Conservation (phyloP, 2,329 filamentous ascomycete species). For the Camillea tinctor region DNA sequence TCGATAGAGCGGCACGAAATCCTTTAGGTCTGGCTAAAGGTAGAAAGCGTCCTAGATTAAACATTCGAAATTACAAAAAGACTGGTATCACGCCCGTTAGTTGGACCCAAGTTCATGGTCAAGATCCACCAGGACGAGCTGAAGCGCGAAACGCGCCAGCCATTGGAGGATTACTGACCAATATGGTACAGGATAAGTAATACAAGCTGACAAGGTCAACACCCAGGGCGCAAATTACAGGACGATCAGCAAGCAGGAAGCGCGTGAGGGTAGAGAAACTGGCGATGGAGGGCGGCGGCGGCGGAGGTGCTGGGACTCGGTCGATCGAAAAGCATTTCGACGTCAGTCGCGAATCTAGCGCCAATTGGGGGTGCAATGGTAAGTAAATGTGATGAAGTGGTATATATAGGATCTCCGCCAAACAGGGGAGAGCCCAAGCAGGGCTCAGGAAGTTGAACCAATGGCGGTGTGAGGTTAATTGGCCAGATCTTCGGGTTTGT, state of each 20-base stretch:
- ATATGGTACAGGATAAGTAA: slow-evolving; percentile 41
- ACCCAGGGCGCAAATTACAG: slow-evolving; percentile 12
- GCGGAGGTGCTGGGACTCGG: slow-evolving; percentile 22
- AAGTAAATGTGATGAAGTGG: slow-evolving; percentile 13
- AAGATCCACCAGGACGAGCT: slow-evolving; percentile 9
- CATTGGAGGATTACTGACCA: slow-evolving; percentile 40
- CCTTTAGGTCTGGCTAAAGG: slow-evolving; percentile 15
- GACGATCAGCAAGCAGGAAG: slow-evolving; percentile 19
- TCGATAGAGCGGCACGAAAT: slow-evolving; percentile 15
- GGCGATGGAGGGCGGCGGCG: slow-evolving; percentile 21
- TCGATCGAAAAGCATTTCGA: slow-evolving; percentile 35
- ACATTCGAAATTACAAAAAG: slow-evolving; percentile 33
- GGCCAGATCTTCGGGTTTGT: slow-evolving; percentile 19
- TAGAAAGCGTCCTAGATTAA: slow-evolving; percentile 28
- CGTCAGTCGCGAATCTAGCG: slow-evolving; percentile 26
- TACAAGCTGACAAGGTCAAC: slow-evolving; percentile 26
- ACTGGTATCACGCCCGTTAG: slow-evolving; percentile 27
- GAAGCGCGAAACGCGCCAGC: slow-evolving; percentile 9
- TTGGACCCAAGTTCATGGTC: slow-evolving; percentile 13
- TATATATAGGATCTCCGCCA: slow-evolving; percentile 29
- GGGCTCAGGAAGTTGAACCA: slow-evolving; percentile 20
- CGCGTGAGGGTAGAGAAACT: slow-evolving; percentile 17
- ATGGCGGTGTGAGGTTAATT: slow-evolving; percentile 30
- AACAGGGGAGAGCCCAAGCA: slow-evolving; percentile 20
- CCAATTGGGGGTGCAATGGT: slow-evolving; percentile 15